Evolutionary conservation across 192 early-diverging fungal genomes (phyloP).

Genomic region (Podochytrium sp.): DNA sequence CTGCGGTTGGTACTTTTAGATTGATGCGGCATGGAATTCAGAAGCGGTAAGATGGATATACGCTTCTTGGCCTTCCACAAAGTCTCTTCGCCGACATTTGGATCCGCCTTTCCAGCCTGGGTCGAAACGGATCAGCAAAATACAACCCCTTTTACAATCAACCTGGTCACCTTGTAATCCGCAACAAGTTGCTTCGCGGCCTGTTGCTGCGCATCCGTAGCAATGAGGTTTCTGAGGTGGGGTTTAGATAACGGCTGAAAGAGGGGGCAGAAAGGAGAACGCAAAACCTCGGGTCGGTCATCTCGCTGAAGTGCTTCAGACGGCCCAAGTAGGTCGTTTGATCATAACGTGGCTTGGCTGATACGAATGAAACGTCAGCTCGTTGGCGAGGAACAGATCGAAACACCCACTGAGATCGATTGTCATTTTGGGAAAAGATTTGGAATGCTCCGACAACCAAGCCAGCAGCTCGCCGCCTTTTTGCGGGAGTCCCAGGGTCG

Average conservation of each 20-base stretch:
- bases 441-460: background rate
- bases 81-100: constrained; percentile 46
- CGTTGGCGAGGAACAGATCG: background rate
- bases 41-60: constrained; percentile 24
- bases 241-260: background rate
- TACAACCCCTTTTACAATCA: background rate
- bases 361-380: background rate
- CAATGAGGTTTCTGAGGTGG: constrained; percentile 64
- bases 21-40: no score
- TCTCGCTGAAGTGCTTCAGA: constrained; percentile 71
- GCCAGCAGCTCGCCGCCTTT: constrained; percentile 20
- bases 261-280: background rate
- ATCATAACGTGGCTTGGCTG: constrained; percentile 57
- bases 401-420: background rate
- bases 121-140: background rate
- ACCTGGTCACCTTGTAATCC: constrained; percentile 56
- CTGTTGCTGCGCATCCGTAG: constrained; percentile 57
- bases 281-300: constrained; percentile 70
- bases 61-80: constrained; percentile 78
- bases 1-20: no score
- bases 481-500: constrained; percentile 18
- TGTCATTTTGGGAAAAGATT: background rate
- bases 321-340: constrained; percentile 76
- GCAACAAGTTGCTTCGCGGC: constrained; percentile 64
- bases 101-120: background rate